These are phyloP conservation scores for Gynandropsis gynandra DNA, from an alignment of 345 rosid species.

Conservation along the genomic window DNA sequence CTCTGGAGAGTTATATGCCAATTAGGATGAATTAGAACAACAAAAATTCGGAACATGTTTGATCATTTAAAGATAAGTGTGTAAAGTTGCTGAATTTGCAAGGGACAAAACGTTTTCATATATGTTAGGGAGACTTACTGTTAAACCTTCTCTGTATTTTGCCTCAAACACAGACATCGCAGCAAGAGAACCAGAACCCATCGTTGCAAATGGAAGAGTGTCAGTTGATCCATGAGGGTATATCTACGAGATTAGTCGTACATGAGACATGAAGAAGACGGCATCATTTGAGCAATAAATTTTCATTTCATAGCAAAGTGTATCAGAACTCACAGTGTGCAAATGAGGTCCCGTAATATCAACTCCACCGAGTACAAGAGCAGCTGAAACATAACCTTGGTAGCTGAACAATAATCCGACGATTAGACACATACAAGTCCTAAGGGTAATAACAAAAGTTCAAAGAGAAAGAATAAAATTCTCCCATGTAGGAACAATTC, in stretches of 20 bases:
- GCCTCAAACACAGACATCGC: slow-evolving; percentile 81
- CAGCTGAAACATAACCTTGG: slow-evolving; percentile 73
- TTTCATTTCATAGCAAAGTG: background rate
- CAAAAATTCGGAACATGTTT: background rate
- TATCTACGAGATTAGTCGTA: slow-evolving; percentile 37
- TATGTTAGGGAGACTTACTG: slow-evolving; percentile 37
- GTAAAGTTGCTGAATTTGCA: too few species aligned
- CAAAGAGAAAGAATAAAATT: too few species aligned
- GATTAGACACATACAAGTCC: too few species aligned
- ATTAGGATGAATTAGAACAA: background rate
- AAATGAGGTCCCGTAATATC: slow-evolving; percentile 78
- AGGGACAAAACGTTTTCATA: too few species aligned
- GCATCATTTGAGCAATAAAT: slow-evolving; percentile 3
- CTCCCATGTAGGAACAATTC: too few species aligned
- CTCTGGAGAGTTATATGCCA: slow-evolving; percentile 35
- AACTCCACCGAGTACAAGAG: slow-evolving; percentile 88
- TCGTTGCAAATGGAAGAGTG: slow-evolving; percentile 79
- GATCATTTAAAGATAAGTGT: background rate
- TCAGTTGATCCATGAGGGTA: slow-evolving; percentile 85
- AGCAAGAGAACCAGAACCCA: slow-evolving; percentile 93
- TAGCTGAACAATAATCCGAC: slow-evolving; percentile 42
- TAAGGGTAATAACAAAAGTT: too few species aligned
- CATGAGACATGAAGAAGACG: background rate
- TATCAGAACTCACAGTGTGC: slow-evolving; percentile 52
- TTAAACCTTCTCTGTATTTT: slow-evolving; percentile 70